Evolutionary conservation across 2,329 filamentous ascomycete genomes (phyloP).

Genomic region (Colletotrichum sansevieriae): DNA sequence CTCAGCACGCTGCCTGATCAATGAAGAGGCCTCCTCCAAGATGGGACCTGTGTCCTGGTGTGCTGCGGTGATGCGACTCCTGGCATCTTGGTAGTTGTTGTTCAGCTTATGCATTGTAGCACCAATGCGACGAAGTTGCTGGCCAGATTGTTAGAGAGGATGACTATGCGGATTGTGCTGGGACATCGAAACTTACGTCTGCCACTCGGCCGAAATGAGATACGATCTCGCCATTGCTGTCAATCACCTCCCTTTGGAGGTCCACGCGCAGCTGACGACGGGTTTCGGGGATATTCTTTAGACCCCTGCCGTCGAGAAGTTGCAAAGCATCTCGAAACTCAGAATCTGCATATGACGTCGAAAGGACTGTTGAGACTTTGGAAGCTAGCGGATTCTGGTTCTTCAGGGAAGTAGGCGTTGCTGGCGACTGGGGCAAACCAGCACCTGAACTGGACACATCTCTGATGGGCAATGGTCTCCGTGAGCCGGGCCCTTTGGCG

Average conservation of each 20-base stretch:
- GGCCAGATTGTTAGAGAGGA: constrained; percentile 24
- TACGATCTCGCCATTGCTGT: constrained; percentile 91
- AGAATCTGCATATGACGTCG: constrained; percentile 90
- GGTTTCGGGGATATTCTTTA: constrained; percentile 82
- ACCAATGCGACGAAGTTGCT: constrained; percentile 91
- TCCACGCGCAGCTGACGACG: constrained; percentile 84
- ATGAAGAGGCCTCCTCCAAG: constrained; percentile 79
- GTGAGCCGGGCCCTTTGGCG: constrained; percentile 8
- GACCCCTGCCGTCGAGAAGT: constrained; percentile 78
- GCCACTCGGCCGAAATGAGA: constrained; percentile 90
- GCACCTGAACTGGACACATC: constrained; percentile 33
- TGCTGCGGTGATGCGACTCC: constrained; percentile 79
- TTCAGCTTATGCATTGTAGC: constrained; percentile 83
- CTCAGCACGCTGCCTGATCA: constrained; percentile 80
- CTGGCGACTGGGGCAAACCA: constrained; percentile 38
- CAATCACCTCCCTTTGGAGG: constrained; percentile 91
- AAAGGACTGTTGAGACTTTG: constrained; percentile 87
- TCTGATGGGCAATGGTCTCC: constrained; percentile 30
- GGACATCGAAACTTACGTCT: constrained; percentile 71
- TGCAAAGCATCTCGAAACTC: constrained; percentile 89
- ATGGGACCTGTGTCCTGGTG: constrained; percentile 80
- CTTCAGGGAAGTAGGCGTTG: constrained; percentile 52
- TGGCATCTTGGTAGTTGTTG: constrained; percentile 83
- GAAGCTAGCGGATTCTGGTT: constrained; percentile 78
- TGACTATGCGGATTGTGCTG: neutral